phyloP scores from a whole-genome alignment of 192 early-diverging fungal genomes.

The Coemansia sp. region DNA sequence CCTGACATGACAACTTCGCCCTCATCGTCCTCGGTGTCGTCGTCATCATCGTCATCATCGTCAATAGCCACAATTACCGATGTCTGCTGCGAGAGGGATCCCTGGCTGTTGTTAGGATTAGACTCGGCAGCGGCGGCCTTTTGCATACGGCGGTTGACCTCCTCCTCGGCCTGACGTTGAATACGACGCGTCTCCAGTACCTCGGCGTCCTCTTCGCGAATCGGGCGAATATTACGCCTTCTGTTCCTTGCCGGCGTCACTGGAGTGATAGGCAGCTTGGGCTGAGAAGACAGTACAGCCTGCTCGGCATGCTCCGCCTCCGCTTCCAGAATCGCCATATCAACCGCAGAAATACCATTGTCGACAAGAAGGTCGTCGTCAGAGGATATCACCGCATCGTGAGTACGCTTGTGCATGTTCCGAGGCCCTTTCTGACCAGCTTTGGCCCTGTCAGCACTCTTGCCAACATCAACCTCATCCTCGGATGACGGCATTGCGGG shows the following conservation, averaged over 20 bases:
- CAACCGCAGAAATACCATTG: not conserved
- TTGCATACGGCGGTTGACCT: constrained; percentile 19
- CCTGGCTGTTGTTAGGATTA: not conserved
- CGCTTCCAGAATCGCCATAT: not conserved
- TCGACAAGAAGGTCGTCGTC: not conserved
- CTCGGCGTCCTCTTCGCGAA: constrained; percentile 28
- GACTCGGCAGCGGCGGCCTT: not conserved
- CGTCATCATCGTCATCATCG: not conserved
- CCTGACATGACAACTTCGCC: constrained; percentile 17
- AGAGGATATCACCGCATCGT: not conserved
- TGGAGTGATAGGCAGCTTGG: no score
- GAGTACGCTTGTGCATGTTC: not conserved
- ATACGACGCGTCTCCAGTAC: constrained; percentile 29
- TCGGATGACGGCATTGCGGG: not conserved
- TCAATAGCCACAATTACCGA: not conserved
- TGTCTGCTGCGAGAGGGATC: not conserved
- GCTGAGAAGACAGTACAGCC: not conserved
- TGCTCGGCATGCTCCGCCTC: constrained; percentile 1
- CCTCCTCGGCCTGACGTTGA: constrained; percentile 14
- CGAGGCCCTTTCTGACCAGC: not conserved
- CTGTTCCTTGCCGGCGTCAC: not conserved
- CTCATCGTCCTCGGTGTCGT: not conserved
- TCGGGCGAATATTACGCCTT: constrained; percentile 42
- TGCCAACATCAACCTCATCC: not conserved
- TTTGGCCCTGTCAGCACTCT: not conserved